A percentile compares a stretch with the other conserved stretches of the same genome.
phyloP scores from a whole-genome alignment of 129 eudicot genomes.

The Glebionis coronaria region DNA sequence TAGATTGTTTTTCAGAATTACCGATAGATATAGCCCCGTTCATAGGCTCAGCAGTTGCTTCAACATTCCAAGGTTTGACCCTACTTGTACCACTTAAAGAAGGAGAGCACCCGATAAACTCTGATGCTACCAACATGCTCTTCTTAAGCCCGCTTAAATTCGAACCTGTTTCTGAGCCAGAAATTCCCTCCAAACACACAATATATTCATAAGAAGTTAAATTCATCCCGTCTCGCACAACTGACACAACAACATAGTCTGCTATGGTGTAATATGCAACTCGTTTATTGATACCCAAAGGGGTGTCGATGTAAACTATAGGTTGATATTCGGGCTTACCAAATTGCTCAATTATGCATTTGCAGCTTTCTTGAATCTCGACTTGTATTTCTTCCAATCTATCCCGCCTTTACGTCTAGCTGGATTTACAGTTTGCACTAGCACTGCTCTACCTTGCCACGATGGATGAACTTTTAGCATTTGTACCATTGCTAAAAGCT shows the following conservation, averaged over 20 bases:
- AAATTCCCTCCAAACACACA: constrained; percentile 62
- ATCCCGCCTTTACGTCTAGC: constrained; percentile 72
- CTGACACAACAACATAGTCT: constrained; percentile 84
- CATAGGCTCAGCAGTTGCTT: constrained; percentile 76
- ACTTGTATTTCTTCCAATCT: constrained; percentile 51
- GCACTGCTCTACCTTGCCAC: constrained; percentile 63
- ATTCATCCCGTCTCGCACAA: constrained; percentile 82
- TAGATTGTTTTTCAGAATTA: constrained; percentile 49
- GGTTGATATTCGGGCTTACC: constrained; percentile 82
- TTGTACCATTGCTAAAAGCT: constrained; percentile 70
- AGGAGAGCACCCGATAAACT: too few relatives aligned
- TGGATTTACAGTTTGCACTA: constrained; percentile 67
- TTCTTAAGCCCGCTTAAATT: too few relatives aligned
- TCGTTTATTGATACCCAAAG: constrained; percentile 45
- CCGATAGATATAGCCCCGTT: constrained; percentile 71
- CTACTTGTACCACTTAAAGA: constrained; percentile 24
- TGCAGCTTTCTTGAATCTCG: constrained; percentile 68
- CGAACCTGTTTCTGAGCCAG: not conserved
- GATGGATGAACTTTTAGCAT: constrained; percentile 64
- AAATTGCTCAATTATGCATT: constrained; percentile 58
- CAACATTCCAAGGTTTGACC: constrained; percentile 85
- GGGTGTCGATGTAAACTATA: constrained; percentile 50
- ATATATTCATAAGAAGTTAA: constrained; percentile 79
- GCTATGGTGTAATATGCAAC: constrained; percentile 78
- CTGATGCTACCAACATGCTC: too few relatives aligned